Evolutionary conservation across 2,329 filamentous ascomycete genomes (phyloP).

Genomic region (Aspergillus tanneri): DNA sequence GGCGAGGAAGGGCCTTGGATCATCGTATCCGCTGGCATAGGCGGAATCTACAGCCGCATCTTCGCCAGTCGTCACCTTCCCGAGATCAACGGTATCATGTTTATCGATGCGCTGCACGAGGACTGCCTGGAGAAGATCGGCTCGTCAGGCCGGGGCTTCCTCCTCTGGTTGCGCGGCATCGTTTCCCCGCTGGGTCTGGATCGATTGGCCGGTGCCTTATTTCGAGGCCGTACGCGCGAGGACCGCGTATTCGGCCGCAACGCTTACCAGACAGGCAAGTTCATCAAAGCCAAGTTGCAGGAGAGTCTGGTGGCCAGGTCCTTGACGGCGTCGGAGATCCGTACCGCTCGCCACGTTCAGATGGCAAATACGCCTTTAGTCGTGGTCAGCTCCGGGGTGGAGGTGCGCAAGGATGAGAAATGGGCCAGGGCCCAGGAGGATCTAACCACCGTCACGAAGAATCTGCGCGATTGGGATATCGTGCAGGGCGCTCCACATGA

Average conservation of each 20-base stretch:
- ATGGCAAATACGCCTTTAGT: conserved; percentile 71
- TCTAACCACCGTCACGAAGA: conserved; percentile 74
- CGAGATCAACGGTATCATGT: conserved; percentile 72
- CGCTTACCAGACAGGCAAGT: conserved; percentile 76
- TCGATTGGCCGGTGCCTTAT: conserved; percentile 73
- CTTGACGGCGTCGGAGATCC: conserved; percentile 79
- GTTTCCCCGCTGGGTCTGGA: conserved; percentile 85
- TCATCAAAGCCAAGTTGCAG: conserved; percentile 86
- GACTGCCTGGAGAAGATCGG: conserved; percentile 70
- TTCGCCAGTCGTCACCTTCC: conserved; percentile 80
- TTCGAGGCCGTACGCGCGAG: conserved; percentile 74
- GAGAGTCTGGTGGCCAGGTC: conserved; percentile 86
- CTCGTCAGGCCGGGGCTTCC: conserved; percentile 69
- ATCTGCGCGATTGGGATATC: conserved; percentile 79
- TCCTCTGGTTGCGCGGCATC: conserved; percentile 81
- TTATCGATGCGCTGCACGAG: conserved; percentile 88
- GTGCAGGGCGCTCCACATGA: conserved; percentile 81
- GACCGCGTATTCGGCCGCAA: conserved; percentile 82
- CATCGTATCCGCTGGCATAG: conserved; percentile 79
- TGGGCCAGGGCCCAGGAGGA: conserved; percentile 89
- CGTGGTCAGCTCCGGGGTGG: conserved; percentile 76
- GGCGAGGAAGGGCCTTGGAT: conserved; percentile 89
- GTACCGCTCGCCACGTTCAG: conserved; percentile 76
- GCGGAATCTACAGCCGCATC: conserved; percentile 84
- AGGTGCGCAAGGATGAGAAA: conserved; percentile 62